Evolutionary conservation across 2,329 filamentous ascomycete genomes (phyloP), one percentile per base, ranked within the genome.

Genomic region (Talaromyces sp.): DNA sequence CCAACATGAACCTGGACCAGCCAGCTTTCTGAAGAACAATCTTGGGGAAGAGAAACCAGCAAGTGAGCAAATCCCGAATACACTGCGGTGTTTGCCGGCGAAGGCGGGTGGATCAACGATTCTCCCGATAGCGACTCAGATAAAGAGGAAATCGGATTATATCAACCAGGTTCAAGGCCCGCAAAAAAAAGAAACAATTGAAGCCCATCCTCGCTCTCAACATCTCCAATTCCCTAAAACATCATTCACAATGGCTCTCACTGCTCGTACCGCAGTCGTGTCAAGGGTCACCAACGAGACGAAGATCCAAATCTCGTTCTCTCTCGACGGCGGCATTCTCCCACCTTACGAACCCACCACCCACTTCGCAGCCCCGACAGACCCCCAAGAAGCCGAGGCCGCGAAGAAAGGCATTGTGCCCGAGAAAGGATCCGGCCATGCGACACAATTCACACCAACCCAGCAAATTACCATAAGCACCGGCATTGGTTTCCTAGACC

Each of bases 231-330:
- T 37, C 22, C 30, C 37, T 20, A 17, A 13, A 27, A 45, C 39
- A 41, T 32, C 30, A 30, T 22, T 27, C 51, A 61, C 32, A 35
- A 69, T 70, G 68, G 43, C 65, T 43, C 65, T 66, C 52, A 19
- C 67, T 45, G 87, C 91, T 39, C 89, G 93, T 70, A 90, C 87
- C 73, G 86, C 90, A 46, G 84, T 87, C 49, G 79, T 97, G 65
- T 86, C 88, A 60, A 91, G 94, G 72, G 88, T 93, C 75, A 99
- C 94, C 68, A 97, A 97, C 79, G 94, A 99, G 80, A 99, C 94
- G 71, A 96, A 95, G 73, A 96, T 99, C 74, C 87, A 94, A 71
- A 82, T 97, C 59, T 90, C 90, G 35, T 82, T 99, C 65, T 96
- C 94, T 77, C 84, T 99, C 56, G 94, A 99, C 75, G 94, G 94